Evolutionary conservation across 2,329 filamentous ascomycete genomes (phyloP), one percentile per base, ranked within the genome.

Genomic region (Parascedosporium putredinis): DNA sequence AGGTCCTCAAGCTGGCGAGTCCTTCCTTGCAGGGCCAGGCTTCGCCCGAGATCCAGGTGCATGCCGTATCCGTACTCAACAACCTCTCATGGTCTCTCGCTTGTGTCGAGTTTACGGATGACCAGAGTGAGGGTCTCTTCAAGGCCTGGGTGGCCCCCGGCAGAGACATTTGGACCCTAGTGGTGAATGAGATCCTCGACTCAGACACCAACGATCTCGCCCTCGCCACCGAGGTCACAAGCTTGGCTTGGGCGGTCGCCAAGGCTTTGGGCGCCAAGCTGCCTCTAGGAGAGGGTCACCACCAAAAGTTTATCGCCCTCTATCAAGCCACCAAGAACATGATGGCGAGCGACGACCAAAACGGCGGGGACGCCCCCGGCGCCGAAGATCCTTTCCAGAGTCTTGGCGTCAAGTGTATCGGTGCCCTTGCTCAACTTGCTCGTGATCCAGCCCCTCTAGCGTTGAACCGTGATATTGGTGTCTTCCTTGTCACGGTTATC

Each of bases 71-170:
- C 2, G 74, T 79, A 14, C 69, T 86, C 52, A 83, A 78, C 67
- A 85, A 85, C 63, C 76, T 84, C 49, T 71, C 81, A 49, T 85
- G 82, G 80, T 81, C 80, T 9, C 68, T 83, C 36, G 80, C 78
- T 7, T 74, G 75, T 56, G 67, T 81, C 55, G 78, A 82, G 62
- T 80, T 81, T 57, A 67, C 71, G 22, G 71, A 76, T 27, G 64
- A 66, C n/a, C 68, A 71, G 47, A 78, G 79, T 59, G 64, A 69
- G 3, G 65, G 68, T 50, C 69, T 84, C 50, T 69, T 70, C 48
- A 65, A 63, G 45, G 70, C 70, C 4, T 85, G 82, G 81, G 60
- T 62, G 2, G 73, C 76, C 1, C 62, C 70, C 5, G 75, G 74
- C 24, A 71, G 71, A 54, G 64, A 67, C 50, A 75, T 84, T 54